These are phyloP conservation scores for Kwoniella newhampshirensis DNA, from an alignment of 768 basidiomycete genomes.

Conservation along the genomic window DNA sequence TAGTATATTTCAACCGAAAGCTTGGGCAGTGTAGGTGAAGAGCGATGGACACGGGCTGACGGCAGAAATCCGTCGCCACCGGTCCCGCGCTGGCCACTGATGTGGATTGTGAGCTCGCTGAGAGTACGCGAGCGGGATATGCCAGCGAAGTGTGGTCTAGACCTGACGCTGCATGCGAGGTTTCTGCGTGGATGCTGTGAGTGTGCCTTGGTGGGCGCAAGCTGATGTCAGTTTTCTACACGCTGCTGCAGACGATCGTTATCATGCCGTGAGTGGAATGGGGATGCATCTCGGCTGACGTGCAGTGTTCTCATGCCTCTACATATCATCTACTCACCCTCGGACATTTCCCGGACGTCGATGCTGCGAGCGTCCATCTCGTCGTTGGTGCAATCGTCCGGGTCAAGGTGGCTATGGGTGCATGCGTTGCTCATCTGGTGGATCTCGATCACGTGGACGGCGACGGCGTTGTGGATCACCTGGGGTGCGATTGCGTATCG, in stretches of 20 bases:
- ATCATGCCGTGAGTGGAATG: conserved; percentile 35
- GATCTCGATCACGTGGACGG: conserved; percentile 47
- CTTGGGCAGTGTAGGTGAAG: conserved; percentile 41
- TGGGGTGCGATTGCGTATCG: conserved; percentile 52
- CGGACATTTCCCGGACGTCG: conserved; percentile 31
- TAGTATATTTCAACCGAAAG: conserved; percentile 47
- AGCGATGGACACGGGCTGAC: conserved; percentile 6
- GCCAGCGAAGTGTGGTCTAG: conserved; percentile 48
- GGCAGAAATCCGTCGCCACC: conserved; percentile 38
- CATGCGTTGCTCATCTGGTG: conserved; percentile 51
- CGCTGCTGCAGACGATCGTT: conserved; percentile 36
- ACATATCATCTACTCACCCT: conserved; percentile 43
- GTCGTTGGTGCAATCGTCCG: conserved; percentile 34
- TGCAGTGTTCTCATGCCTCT: conserved; percentile 46
- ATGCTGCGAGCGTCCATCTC: conserved; percentile 50
- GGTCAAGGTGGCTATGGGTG: conserved; percentile 49
- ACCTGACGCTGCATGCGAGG: conserved; percentile 48
- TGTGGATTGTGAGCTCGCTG: conserved; percentile 44
- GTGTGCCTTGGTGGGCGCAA: conserved; percentile 4
- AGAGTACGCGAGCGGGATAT: conserved; percentile 46
- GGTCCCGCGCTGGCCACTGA: conserved; percentile 45
- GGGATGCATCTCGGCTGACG: background rate
- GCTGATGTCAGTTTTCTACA: conserved; percentile 46
- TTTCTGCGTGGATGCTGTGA: conserved; percentile 46
- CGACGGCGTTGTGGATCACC: conserved; percentile 46